Percentiles rank a stretch among this genome's conserved stretches.
phyloP scores from a whole-genome alignment of 1,284 basidiomycete genomes.

The Heliocybe sulcata region DNA sequence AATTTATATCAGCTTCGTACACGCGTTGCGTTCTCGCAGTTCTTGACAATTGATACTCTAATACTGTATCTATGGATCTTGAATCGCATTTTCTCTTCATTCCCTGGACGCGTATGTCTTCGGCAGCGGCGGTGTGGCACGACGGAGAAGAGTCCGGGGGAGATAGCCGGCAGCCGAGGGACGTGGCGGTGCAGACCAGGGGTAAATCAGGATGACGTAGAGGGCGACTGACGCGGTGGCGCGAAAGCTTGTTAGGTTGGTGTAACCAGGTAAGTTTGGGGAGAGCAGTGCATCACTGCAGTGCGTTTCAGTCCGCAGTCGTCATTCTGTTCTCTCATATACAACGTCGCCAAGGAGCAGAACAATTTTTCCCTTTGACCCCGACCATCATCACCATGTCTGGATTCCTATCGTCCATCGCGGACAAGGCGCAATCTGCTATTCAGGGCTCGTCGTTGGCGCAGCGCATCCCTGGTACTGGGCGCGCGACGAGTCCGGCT shows the following conservation, averaged over 20 bases:
- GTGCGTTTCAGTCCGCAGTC: not conserved
- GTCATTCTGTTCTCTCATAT: not conserved
- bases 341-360: not conserved
- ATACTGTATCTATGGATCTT: not conserved
- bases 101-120: too few species aligned
- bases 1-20: not conserved
- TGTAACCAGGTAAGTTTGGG: not conserved
- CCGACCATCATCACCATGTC: conserved; percentile 12
- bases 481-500: conserved; percentile 18
- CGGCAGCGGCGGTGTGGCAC: too few species aligned
- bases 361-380: not conserved
- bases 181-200: not conserved
- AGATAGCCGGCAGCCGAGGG: not conserved
- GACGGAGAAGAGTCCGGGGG: not conserved
- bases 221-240: not conserved
- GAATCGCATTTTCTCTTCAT: not conserved
- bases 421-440: conserved; percentile 68
- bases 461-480: conserved; percentile 35
- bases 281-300: too few species aligned
- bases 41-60: not conserved
- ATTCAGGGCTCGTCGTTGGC: conserved; percentile 51
- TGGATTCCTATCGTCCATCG: conserved; percentile 54
- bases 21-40: not conserved
- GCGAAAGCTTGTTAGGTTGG: not conserved
- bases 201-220: not conserved